Evolutionary conservation across 139 green algal genomes (phyloP), one percentile per base, ranked within the genome.

Genomic region (Tetradesmus lagerheimii): DNA sequence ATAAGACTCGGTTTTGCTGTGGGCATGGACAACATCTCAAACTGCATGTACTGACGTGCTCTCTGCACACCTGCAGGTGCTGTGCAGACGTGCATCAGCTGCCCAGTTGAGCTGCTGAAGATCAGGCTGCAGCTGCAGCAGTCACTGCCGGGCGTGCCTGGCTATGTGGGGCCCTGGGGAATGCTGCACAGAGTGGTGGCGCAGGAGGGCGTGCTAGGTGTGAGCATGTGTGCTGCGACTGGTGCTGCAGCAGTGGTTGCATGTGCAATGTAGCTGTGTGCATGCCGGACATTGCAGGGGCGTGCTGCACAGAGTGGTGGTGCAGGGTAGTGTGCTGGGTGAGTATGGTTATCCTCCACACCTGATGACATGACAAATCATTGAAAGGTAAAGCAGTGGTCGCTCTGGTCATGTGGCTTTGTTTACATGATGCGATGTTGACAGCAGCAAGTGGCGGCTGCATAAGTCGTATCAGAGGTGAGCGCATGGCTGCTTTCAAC

Each of bases 71-170:
- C 3, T 50, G 6, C 74, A 71, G 89, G 89, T 38, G 89, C 80
- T 39, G 76, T 90, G 37, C 89, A 93, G 82, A 91, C 89, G 34
- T 90, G 74, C 53, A 84, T 94, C 84, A 93, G 83, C 80, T 89
- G 88, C 15, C 93, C 94, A 35, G 93, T 97, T 6, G 95, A 97
- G 80, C 88, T 97, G 80, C 89, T 97, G 25, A 97, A 97, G 90
- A 95, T 97, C 50, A 79, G 95, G 31, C 64, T 95, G 86, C 95
- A 97, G 93, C 90, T 97, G 83, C 94, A 97, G 89, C 92, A 89
- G 0, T 93, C 91, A 1, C 34, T 89, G 38, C 93, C 77, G 2
- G 95, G 95, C 3, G 45, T 29, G 8, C 43, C 89, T 0, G 90
- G 84, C 37, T 97, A 97, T 83, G 83, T 94, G 0, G 93, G 93